A percentile compares a stretch with the other conserved stretches of the same genome.
Evolutionary conservation across 495 filamentous ascomycete species (phyloP).

Genomic region (Cercophora sp.): DNA sequence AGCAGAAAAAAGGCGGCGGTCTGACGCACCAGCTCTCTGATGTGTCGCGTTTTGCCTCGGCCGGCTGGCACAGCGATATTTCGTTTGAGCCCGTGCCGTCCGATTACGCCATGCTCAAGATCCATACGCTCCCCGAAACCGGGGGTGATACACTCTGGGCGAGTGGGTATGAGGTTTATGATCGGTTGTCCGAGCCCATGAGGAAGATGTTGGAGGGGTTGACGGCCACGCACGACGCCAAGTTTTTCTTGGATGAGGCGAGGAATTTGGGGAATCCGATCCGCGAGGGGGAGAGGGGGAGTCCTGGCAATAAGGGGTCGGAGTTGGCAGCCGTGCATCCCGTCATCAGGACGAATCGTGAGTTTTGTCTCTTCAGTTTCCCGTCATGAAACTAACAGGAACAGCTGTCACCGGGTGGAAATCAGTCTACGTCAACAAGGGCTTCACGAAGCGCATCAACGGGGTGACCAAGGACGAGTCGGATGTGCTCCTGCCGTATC

Average conservation of each 20-base stretch:
- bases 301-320: slow-evolving; percentile 18
- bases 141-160: slow-evolving; percentile 78
- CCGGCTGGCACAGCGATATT: slow-evolving; percentile 45
- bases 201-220: slow-evolving; percentile 67
- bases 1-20: slow-evolving; percentile 42
- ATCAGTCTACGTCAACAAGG: slow-evolving; percentile 73
- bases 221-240: slow-evolving; percentile 64
- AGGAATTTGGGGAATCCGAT: slow-evolving; percentile 61
- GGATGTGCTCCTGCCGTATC: slow-evolving; percentile 60
- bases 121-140: slow-evolving; percentile 65
- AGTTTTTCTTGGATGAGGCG: slow-evolving; percentile 63
- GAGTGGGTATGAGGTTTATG: slow-evolving; percentile 73
- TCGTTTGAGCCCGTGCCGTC: slow-evolving; percentile 75
- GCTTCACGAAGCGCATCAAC: slow-evolving; percentile 73
- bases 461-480: slow-evolving; percentile 70
- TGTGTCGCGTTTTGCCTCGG: slow-evolving; percentile 46
- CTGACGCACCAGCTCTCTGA: slow-evolving; percentile 24
- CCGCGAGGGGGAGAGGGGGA: slow-evolving; percentile 17
- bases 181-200: slow-evolving; percentile 62
- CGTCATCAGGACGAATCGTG: slow-evolving; percentile 22
- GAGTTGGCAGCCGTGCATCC: slow-evolving; percentile 19
- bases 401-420: slow-evolving; percentile 67
- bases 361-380: slow-evolving; percentile 48
- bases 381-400: slow-evolving; percentile 7
- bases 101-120: slow-evolving; percentile 67